phyloP scores from a whole-genome alignment of 2,329 filamentous ascomycete species.

The Aphanoascus verrucosus region DNA sequence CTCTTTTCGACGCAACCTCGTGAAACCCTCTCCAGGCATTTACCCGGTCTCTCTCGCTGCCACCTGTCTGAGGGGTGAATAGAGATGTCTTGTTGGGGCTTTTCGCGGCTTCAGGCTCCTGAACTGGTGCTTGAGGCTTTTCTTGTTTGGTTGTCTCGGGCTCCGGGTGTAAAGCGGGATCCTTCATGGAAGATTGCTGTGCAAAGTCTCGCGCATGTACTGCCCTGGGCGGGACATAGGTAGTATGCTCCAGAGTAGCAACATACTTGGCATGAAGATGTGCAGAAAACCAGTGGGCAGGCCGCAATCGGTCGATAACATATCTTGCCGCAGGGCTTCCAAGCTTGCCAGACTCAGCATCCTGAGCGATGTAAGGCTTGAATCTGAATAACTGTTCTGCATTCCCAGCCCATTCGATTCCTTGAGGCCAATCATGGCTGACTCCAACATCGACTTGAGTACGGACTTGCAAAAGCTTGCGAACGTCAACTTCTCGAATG shows the following conservation, averaged over 20 bases:
- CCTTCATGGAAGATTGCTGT: background rate
- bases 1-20: constrained; percentile 23
- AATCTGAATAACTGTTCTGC: constrained; percentile 54
- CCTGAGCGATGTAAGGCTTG: constrained; percentile 65
- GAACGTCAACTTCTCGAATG: constrained; percentile 76
- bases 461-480: constrained; percentile 74
- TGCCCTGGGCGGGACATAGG: constrained; percentile 7
- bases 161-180: background rate
- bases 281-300: constrained; percentile 83
- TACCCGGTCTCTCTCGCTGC: constrained; percentile 15
- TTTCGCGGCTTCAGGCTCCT: background rate
- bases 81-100: background rate
- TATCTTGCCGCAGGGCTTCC: constrained; percentile 71
- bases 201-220: background rate
- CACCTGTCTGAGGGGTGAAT: background rate
- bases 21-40: constrained; percentile 34
- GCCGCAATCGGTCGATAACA: constrained; percentile 70
- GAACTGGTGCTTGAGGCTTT: background rate
- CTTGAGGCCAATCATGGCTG: constrained; percentile 91
- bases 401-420: constrained; percentile 70
- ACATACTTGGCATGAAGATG: constrained; percentile 85
- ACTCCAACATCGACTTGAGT: constrained; percentile 83
- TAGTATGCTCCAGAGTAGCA: constrained; percentile 35
- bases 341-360: constrained; percentile 63
- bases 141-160: background rate